phyloP scores from a whole-genome alignment of 441 rosid species.

The Mallotus japonicus region DNA sequence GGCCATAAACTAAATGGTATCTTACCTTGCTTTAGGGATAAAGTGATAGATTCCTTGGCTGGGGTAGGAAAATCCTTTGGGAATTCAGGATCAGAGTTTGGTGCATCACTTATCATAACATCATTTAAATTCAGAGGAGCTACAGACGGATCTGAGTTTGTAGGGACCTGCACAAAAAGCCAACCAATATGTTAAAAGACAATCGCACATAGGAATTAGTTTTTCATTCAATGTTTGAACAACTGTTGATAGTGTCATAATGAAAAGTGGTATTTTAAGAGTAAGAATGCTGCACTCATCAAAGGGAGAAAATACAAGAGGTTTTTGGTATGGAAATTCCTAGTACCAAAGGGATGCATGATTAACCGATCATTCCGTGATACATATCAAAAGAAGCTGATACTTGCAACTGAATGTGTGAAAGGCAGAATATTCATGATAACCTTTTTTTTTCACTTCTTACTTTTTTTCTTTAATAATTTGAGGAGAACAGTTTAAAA shows the following conservation, averaged over 20 bases:
- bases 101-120: conserved; percentile 39
- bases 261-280: background rate
- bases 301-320: background rate
- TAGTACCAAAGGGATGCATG: background rate
- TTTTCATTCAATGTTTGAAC: background rate
- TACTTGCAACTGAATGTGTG: background rate
- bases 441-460: background rate
- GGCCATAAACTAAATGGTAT: conserved; percentile 15
- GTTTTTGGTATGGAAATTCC: background rate
- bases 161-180: conserved; percentile 42
- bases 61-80: conserved; percentile 34
- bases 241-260: background rate
- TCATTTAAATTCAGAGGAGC: conserved; percentile 46
- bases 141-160: conserved; percentile 32
- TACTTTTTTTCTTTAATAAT: background rate
- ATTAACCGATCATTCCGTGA: background rate
- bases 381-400: background rate
- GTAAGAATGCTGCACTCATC: background rate
- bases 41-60: conserved; percentile 24
- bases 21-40: conserved; percentile 42
- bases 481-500: too few species aligned
- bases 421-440: background rate
- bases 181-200: background rate
- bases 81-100: conserved; percentile 39
- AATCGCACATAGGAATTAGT: background rate